Base-by-base conservation (phyloP, 2,329 filamentous ascomycete species). In the Xylariaceae sp. region DNA sequence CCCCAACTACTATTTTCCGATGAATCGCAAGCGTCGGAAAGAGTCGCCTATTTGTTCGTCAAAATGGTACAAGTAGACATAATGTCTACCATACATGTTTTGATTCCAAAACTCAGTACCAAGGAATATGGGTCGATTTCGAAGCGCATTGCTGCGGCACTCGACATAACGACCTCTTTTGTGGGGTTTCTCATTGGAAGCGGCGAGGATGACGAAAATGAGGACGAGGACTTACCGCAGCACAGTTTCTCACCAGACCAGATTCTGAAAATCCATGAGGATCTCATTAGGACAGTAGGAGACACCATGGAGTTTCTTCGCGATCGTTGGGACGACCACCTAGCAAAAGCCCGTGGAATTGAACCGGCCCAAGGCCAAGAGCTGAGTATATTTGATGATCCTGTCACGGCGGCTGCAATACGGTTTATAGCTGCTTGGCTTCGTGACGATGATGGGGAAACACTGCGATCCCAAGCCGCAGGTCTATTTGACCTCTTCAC, bases 261-360 rank as follows among this genome's bases (percentile, higher is more conserved):
- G 19, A 73, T 88, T 22, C 69, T 87, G 12, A 82, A 81, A 58
- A 68, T 58, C 0, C 57, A 50, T 4, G 45, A 52, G 32, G 53
- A 56, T 32, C 38, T 87, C 6, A 76, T 82, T 36, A 80, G 75
- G 44, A 71, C 76, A 47, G 75, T 87, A 44, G 74, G 77, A 1
- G 85, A 88, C 59, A 82, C 83, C 0, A 75, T 84, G 51, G 85
- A 87, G 66, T 85, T 83, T 62, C 72, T 88, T 1, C 77, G 83
- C 38, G 85, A 88, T 60, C 71, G 84, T n/a, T 87, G 82, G 81
- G 85, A 88, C 60, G 81, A 80, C 2, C 44, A 50, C 27, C 30
- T 54, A 2, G 47, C 47, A 19, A 52, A 75, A 1, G 66, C 67
- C 12, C 68, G 68, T 11, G 77, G 77, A 1, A 71, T 54, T 42